A percentile compares a stretch with the other conserved stretches of the same genome.
phyloP scores from a whole-genome alignment of 1,284 basidiomycete species.

The Coniferiporia sulphurascens region DNA sequence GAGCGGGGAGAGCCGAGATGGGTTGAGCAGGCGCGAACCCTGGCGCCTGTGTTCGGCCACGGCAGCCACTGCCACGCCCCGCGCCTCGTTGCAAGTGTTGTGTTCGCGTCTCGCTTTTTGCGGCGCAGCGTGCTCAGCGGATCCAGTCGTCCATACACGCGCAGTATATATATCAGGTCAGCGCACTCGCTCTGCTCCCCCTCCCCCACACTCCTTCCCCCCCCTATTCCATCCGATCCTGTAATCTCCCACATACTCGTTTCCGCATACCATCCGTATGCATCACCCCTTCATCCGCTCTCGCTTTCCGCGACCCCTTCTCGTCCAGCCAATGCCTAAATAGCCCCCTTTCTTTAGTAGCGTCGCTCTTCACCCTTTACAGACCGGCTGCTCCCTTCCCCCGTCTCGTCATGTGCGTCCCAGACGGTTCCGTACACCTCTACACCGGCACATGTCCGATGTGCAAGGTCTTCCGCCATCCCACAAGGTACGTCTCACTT shows the following conservation, averaged over 20 bases:
- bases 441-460: slow-evolving; percentile 65
- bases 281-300: slow-evolving; percentile 18
- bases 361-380: neutral
- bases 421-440: slow-evolving; percentile 60
- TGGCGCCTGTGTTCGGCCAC: neutral
- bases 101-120: neutral
- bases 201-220: neutral
- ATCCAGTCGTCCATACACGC: neutral
- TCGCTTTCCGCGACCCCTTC: slow-evolving; percentile 23
- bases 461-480: slow-evolving; percentile 63
- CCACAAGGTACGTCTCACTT: slow-evolving; percentile 13
- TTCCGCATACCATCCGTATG: slow-evolving; percentile 30
- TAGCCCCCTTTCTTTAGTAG: slow-evolving; percentile 23
- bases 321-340: slow-evolving; percentile 26
- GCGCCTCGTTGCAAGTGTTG: neutral
- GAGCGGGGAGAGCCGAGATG: neutral
- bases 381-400: neutral
- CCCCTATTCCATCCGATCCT: neutral
- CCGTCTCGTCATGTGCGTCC: slow-evolving; percentile 56
- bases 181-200: neutral
- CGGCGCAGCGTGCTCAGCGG: neutral
- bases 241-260: neutral
- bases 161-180: neutral
- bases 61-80: neutral
- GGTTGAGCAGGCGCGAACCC: neutral